Base-by-base conservation (phyloP, 1,139 yeast genomes). In the Scheffersomyces illinoinensis region DNA sequence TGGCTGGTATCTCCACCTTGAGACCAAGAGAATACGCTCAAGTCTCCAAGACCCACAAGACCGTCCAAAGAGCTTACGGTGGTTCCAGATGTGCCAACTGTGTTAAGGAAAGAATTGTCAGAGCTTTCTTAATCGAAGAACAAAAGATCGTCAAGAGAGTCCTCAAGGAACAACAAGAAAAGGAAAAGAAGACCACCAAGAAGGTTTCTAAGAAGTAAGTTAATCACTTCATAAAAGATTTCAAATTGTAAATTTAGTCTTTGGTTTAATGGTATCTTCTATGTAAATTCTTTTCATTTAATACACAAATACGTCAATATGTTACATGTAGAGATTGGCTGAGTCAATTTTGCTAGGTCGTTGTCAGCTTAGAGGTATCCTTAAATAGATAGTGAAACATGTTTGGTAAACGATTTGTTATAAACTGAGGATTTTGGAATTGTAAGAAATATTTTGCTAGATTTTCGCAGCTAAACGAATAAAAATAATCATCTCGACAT, bases 81-180 rank as follows among this genome's bases (percentile, higher is more conserved):
- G 99, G 99, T 82, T 89, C 96, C 76, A 88, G 96, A 87, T 93
- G 97, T 85, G 97, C 97, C 77, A 90, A 89, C 91, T 91, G 97
- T 86, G 98, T 93, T 78, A 93, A 92, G 89, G 97, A 93, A 84
- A 91, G 97, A 89, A 89, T 95, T 75, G 93, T 93, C 81, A 93
- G 98, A 87, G 98, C 98, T 79, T 95, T 95, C 92, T 90, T 95
- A 82, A 91, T 95, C 73, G 98, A 95, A 87, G 99, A 95, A 87
- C 98, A 95, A 87, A 95, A 93, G 91, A 92, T 95, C 72, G 99
- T 95, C 80, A 95, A 95, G 93, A 92, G 96, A 85, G 97, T 93
- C 76, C 89, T 93, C 77, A 93, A 93, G 90, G 97, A 92, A 79
- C 90, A 90, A 84, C 88, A 91, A 77, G 93, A 88, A 74, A 90